phyloP scores from a whole-genome alignment of 2,329 filamentous ascomycete species.

The Rhynchosporium agropyri region DNA sequence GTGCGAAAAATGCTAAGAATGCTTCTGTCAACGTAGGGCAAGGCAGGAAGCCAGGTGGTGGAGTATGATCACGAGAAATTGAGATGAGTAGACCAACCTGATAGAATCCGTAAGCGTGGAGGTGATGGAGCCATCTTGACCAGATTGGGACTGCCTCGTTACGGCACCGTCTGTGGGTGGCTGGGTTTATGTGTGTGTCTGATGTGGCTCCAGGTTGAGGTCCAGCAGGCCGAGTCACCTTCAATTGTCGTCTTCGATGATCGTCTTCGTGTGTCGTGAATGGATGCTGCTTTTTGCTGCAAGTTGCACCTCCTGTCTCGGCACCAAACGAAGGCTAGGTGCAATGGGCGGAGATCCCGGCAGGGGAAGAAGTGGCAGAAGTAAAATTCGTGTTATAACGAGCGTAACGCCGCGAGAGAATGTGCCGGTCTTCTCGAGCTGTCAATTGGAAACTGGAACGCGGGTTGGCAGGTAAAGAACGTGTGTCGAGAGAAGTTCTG shows the following conservation, averaged over 20 bases:
- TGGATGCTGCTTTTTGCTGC: slow-evolving; percentile 26
- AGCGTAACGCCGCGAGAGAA: slow-evolving; percentile 38
- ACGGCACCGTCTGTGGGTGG: slow-evolving; percentile 34
- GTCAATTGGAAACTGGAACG: slow-evolving; percentile 14
- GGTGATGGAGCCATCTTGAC: slow-evolving; percentile 42
- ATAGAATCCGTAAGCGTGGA: slow-evolving; percentile 44
- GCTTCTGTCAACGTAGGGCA: slow-evolving; percentile 17
- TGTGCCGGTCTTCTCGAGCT: slow-evolving; percentile 31
- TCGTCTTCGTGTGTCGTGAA: slow-evolving; percentile 32
- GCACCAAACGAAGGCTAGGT: slow-evolving; percentile 31
- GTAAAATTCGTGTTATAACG: slow-evolving; percentile 32
- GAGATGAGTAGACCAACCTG: slow-evolving; percentile 40
- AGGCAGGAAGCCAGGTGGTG: slow-evolving; percentile 30
- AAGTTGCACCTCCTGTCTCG: slow-evolving; percentile 22
- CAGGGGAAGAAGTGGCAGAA: slow-evolving; percentile 12
- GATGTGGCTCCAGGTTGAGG: slow-evolving; percentile 28
- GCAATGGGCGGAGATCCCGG: slow-evolving; percentile 18
- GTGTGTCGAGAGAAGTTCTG: slow-evolving; percentile 32
- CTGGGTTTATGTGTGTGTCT: slow-evolving; percentile 31
- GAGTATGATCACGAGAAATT: slow-evolving; percentile 33
- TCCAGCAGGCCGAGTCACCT: slow-evolving; percentile 31
- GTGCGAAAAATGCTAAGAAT: slow-evolving; percentile 25
- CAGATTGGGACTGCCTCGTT: slow-evolving; percentile 28
- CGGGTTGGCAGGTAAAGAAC: slow-evolving; percentile 32
- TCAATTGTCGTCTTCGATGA: slow-evolving; percentile 18